These are phyloP conservation scores for Penicillium lagena DNA, from an alignment of 495 filamentous ascomycete species.

Conservation along the genomic window DNA sequence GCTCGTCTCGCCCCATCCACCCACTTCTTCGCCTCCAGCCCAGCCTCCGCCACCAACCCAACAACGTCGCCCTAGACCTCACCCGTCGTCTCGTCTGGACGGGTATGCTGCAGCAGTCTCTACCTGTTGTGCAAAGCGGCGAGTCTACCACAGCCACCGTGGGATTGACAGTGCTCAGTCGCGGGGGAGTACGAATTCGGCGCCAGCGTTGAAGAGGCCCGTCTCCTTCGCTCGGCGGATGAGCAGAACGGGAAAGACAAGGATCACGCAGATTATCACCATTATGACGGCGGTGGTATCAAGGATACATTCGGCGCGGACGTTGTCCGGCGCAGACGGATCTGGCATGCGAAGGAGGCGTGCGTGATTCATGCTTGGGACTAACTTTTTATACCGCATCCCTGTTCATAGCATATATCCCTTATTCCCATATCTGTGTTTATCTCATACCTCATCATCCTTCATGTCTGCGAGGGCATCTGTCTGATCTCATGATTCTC, in stretches of 20 bases:
- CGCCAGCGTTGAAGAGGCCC: conserved; percentile 74
- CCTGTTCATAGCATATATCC: no score
- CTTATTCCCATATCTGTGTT: no score
- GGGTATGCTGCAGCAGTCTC: conserved; percentile 69
- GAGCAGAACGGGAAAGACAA: conserved; percentile 1
- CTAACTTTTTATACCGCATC: conserved; percentile 3
- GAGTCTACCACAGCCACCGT: conserved; percentile 49
- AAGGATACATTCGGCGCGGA: conserved; percentile 49
- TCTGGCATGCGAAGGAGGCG: conserved; percentile 65
- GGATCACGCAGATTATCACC: conserved; percentile 18
- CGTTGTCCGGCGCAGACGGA: conserved; percentile 56
- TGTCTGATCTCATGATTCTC: background rate
- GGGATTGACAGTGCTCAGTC: conserved; percentile 64
- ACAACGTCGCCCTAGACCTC: conserved; percentile 72
- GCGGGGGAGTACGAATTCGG: conserved; percentile 81
- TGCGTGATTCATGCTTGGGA: conserved; percentile 54
- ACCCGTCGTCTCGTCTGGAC: conserved; percentile 79
- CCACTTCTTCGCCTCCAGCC: conserved; percentile 75
- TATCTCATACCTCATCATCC: no score
- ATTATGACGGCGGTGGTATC: conserved; percentile 31
- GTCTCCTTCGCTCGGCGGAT: background rate
- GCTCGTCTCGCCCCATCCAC: conserved; percentile 58
- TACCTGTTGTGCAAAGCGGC: conserved; percentile 54
- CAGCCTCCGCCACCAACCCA: conserved; percentile 63
- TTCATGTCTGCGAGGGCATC: background rate